Base-by-base conservation (phyloP, 2,329 filamentous ascomycete species). In the Fusarium sp. region DNA sequence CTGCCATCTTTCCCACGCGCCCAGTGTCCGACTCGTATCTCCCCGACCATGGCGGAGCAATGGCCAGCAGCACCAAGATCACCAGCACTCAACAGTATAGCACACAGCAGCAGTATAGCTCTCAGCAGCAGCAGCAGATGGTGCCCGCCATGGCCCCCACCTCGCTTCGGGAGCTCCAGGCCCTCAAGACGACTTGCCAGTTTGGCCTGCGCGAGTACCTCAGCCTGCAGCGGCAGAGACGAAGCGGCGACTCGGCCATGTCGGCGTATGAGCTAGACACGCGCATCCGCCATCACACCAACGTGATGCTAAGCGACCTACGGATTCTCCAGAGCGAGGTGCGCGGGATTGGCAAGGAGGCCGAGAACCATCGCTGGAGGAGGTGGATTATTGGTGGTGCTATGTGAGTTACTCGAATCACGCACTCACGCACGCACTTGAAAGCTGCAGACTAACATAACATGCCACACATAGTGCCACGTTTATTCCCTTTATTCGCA, bases 401-500 rank as follows among this genome's bases (percentile, higher is more conserved):
- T 17, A 78, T 89, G 87, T 89, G 75, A 84, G 87, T 20, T 38
- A 17, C 33, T 6, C 29, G 5, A 10, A n/a, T 17, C 17, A 38
- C 27, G 38, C 14, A 16, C 9, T 17, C 17, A 38, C 27, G 38
- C 14, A 16, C 9, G 9, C 22, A 24, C 24, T 24, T 24, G 24
- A 20, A 10, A 51, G 29, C 20, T 40, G 29, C 20, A 38, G 66
- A 38, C 71, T 33, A 24, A 24, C 56, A 27, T 75, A 42, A 71
- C 56, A 27, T 27, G 12, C 29, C 33, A 20, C 29, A 89, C 33
- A 20, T 27, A 89, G 87, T 31, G 87, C 86, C 1, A 81, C 84
- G 9, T 85, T 90, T 61, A 84, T 90, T 66, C 88, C 88, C 1
- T 79, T 84, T 3, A 84, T 90, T 24, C 86, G 87, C 46, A 80